Evolutionary conservation across 306 rosid genomes (phyloP).

Genomic region (Herpetospermum pedunculosum): DNA sequence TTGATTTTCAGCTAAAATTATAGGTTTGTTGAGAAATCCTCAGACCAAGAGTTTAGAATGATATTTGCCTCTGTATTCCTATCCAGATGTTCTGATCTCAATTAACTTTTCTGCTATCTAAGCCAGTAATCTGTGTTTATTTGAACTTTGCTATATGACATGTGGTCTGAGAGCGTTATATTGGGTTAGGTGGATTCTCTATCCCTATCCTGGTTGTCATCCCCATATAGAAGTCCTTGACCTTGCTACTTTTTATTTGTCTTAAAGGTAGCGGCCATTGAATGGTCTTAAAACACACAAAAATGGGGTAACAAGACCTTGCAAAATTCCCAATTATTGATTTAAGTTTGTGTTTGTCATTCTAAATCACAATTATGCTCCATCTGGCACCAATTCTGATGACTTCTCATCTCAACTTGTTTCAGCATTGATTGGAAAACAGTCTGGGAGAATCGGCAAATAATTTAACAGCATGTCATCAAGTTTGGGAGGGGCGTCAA

Average conservation of each 20-base stretch:
- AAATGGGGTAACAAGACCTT: background rate
- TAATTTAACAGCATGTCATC: slow-evolving; percentile 26
- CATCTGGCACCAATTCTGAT: too few species aligned
- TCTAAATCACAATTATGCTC: background rate
- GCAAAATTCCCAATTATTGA: background rate
- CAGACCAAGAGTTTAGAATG: background rate
- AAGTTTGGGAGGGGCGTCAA: slow-evolving; percentile 23
- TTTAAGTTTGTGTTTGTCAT: background rate
- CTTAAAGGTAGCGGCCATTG: background rate
- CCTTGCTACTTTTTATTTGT: background rate
- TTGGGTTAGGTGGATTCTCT: background rate
- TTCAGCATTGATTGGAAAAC: background rate
- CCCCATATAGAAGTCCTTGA: background rate
- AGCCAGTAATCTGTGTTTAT: background rate
- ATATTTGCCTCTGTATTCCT: background rate
- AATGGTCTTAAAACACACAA: background rate
- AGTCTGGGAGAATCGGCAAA: background rate
- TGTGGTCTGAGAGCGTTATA: background rate
- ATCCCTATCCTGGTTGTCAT: background rate
- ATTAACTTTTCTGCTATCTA: background rate
- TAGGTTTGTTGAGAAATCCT: background rate
- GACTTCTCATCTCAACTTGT: background rate
- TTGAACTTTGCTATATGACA: background rate
- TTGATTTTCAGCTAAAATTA: background rate
- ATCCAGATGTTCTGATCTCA: background rate